Conservation (phyloP, 2,329 filamentous ascomycete genomes). For the Neurospora sp. region DNA sequence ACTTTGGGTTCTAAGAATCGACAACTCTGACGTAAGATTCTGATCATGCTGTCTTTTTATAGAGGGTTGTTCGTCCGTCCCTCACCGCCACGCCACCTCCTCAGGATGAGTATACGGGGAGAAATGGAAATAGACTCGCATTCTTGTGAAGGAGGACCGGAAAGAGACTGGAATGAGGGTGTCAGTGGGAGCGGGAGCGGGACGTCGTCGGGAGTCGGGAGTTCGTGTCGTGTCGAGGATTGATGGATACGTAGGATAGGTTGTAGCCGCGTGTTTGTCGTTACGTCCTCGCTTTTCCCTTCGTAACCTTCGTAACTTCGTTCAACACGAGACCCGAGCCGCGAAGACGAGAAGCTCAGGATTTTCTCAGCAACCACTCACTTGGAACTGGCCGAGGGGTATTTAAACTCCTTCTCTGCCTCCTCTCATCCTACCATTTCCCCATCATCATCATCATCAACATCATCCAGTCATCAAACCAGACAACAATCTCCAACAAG, state of each 20-base stretch:
- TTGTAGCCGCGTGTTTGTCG: background rate
- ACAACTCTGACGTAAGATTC: background rate
- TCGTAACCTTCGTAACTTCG: background rate
- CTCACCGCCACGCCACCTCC: background rate
- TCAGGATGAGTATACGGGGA: background rate
- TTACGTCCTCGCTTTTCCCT: background rate
- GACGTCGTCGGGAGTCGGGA: background rate
- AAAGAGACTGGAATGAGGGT: background rate
- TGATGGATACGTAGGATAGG: background rate
- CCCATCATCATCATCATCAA: conserved; percentile 5
- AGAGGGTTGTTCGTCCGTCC: background rate
- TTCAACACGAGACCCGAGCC: background rate
- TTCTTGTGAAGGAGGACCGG: background rate
- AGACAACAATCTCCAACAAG: conserved; percentile 1
- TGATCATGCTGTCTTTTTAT: background rate
- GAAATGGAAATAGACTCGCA: background rate
- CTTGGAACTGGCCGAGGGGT: background rate
- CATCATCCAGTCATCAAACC: conserved; percentile 1
- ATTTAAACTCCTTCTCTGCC: background rate
- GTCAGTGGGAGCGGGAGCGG: background rate
- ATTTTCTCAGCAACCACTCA: background rate
- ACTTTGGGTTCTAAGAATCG: background rate
- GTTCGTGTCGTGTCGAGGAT: background rate
- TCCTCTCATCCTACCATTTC: background rate
- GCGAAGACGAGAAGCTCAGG: background rate